A percentile compares a stretch with the other conserved stretches of the same genome.
Evolutionary conservation across 768 basidiomycete species (phyloP).

Genomic region (Hygrophorus russula): DNA sequence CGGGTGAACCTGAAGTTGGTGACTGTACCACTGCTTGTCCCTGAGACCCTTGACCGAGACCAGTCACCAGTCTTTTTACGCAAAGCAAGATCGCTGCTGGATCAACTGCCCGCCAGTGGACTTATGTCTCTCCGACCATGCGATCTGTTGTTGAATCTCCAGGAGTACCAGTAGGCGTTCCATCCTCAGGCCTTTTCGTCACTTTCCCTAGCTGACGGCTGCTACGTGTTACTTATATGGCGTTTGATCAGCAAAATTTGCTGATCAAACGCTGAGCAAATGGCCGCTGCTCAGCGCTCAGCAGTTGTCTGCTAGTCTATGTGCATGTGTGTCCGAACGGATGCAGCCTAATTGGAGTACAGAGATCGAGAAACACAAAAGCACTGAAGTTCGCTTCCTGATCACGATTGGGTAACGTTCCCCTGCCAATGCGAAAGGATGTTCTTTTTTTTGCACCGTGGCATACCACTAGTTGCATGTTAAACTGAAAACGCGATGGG

Average conservation of each 20-base stretch:
- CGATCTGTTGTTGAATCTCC: constrained; percentile 6
- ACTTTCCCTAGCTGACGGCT: constrained; percentile 68
- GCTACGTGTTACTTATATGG: constrained; percentile 73
- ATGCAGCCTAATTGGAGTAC: background rate
- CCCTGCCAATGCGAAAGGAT: too few species aligned
- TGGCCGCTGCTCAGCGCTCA: constrained; percentile 74
- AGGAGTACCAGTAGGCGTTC: constrained; percentile 16
- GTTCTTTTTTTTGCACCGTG: too few species aligned
- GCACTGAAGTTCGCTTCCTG: too few species aligned
- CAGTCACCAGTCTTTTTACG: constrained; percentile 61
- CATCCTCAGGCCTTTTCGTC: constrained; percentile 23
- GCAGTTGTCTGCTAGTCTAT: constrained; percentile 33
- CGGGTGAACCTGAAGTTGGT: constrained; percentile 24
- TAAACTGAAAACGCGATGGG: too few species aligned
- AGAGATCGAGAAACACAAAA: background rate
- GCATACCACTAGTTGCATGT: too few species aligned
- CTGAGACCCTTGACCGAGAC: constrained; percentile 73
- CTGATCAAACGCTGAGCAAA: too few species aligned
- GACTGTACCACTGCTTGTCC: constrained; percentile 36
- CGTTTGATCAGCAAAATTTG: too few species aligned
- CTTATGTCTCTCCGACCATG: constrained; percentile 16
- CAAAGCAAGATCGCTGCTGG: constrained; percentile 35
- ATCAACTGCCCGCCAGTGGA: constrained; percentile 28
- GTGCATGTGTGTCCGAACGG: background rate
- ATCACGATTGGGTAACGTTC: too few species aligned